Conservation (phyloP, 371 early-diverging fungal species). For the Globomyces sp. region DNA sequence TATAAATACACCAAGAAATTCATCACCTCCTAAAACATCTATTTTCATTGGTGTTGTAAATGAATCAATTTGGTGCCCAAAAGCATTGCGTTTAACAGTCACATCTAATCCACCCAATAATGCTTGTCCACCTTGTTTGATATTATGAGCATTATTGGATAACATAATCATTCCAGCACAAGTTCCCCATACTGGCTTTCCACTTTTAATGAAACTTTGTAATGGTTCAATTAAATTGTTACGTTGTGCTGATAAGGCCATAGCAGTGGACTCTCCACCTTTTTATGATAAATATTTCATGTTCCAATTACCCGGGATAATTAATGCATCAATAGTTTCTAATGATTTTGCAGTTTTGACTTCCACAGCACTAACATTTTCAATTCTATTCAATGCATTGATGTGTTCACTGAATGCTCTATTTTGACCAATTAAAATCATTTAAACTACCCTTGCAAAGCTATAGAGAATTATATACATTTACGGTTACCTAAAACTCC, state of each 20-base stretch:
- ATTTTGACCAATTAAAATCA: too few relatives aligned
- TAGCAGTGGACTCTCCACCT: conserved; percentile 91
- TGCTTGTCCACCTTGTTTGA: conserved; percentile 83
- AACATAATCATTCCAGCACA: conserved; percentile 96
- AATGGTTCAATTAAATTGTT: conserved; percentile 74
- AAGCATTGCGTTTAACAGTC: conserved; percentile 87
- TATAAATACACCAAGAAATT: conserved; percentile 82
- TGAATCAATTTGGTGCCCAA: conserved; percentile 88
- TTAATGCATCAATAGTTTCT: conserved; percentile 75
- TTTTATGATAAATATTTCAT: neutral
- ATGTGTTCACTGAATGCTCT: conserved; percentile 90
- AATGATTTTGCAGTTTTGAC: conserved; percentile 70
- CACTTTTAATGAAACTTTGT: conserved; percentile 60
- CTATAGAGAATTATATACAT: too few relatives aligned
- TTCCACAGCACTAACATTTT: conserved; percentile 53
- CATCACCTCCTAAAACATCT: neutral
- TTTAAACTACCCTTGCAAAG: too few relatives aligned
- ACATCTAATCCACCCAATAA: conserved; percentile 80
- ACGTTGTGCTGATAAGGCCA: conserved; percentile 82
- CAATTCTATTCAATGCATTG: conserved; percentile 62
- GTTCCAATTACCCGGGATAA: conserved; percentile 67
- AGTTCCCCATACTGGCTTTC: conserved; percentile 90
- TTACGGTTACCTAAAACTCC: too few relatives aligned
- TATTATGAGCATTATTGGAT: conserved; percentile 67
- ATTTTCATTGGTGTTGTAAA: conserved; percentile 71